These are phyloP conservation scores for Bipolaris zeicola DNA, from an alignment of 2,329 filamentous ascomycete species.

Conservation along the genomic window DNA sequence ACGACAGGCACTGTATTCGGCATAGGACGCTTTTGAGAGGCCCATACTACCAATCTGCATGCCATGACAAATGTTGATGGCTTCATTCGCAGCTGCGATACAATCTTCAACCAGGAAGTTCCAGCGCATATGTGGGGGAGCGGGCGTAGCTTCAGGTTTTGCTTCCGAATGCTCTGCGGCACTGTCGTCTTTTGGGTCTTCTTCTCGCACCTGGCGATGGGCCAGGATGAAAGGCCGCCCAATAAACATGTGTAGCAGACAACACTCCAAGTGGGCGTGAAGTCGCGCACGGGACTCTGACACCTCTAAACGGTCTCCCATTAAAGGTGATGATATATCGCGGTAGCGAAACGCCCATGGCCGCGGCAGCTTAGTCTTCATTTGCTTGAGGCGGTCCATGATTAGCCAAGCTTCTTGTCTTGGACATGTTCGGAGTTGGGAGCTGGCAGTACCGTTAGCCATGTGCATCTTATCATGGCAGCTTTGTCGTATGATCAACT, in stretches of 20 bases:
- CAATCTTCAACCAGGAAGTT: conserved; percentile 16
- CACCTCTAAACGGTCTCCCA: neutral
- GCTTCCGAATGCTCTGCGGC: neutral
- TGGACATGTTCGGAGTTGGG: conserved; percentile 11
- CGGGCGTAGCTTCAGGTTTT: neutral
- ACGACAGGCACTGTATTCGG: conserved; percentile 20
- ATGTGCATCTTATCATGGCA: too few relatives aligned
- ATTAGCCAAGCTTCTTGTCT: conserved; percentile 10
- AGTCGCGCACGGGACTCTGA: conserved; percentile 5
- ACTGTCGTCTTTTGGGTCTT: neutral
- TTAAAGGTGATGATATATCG: neutral
- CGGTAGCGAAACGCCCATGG: conserved; percentile 4
- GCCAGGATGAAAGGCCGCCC: conserved; percentile 21
- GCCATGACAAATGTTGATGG: conserved; percentile 11
- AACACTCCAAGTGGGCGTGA: conserved; percentile 16
- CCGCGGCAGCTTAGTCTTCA: conserved; percentile 7
- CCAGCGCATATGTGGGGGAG: conserved; percentile 3
- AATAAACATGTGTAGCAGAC: conserved; percentile 20
- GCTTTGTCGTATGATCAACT: neutral
- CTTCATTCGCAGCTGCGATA: conserved; percentile 15
- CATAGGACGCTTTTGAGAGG: conserved; percentile 20
- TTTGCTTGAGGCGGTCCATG: conserved; percentile 8
- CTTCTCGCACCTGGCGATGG: conserved; percentile 13
- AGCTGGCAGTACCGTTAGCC: conserved; percentile 1
- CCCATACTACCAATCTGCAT: conserved; percentile 18